Percentiles rank a stretch among this genome's conserved stretches.
Evolutionary conservation across 306 rosid genomes (phyloP).

Genomic region (Medicago ruthenica): DNA sequence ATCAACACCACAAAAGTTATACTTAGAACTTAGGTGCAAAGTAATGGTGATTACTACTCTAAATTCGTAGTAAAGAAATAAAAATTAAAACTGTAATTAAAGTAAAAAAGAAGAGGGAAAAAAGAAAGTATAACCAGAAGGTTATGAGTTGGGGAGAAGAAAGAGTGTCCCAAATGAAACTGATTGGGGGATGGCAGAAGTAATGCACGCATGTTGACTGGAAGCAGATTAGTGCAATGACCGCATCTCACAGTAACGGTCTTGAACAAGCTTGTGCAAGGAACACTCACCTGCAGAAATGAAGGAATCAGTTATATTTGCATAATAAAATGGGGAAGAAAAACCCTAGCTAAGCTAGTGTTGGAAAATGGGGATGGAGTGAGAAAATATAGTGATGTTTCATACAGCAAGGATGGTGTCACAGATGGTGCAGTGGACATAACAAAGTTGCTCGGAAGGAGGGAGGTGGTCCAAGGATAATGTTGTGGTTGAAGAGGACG

Average conservation of each 20-base stretch:
- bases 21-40: no score
- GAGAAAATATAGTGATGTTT: background rate
- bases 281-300: conserved; percentile 81
- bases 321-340: background rate
- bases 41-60: no score
- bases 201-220: conserved; percentile 88
- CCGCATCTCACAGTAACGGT: conserved; percentile 98
- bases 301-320: background rate
- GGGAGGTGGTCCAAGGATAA: conserved; percentile 88
- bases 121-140: conserved; percentile 50
- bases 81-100: background rate
- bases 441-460: conserved; percentile 94
- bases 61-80: no score
- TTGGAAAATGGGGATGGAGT: background rate
- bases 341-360: conserved; percentile 33
- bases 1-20: no score
- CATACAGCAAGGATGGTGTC: conserved; percentile 97
- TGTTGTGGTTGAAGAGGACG: conserved; percentile 48
- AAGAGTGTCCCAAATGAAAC: conserved; percentile 85
- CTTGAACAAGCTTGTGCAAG: conserved; percentile 92
- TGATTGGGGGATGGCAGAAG: conserved; percentile 86
- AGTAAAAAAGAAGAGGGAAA: background rate
- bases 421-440: conserved; percentile 94
- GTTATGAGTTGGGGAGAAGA: conserved; percentile 78
- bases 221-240: conserved; percentile 93